Percentiles rank a stretch among this genome's conserved stretches.
Conservation (phyloP, 2,329 filamentous ascomycete genomes). For the Botrytis squamosa region DNA sequence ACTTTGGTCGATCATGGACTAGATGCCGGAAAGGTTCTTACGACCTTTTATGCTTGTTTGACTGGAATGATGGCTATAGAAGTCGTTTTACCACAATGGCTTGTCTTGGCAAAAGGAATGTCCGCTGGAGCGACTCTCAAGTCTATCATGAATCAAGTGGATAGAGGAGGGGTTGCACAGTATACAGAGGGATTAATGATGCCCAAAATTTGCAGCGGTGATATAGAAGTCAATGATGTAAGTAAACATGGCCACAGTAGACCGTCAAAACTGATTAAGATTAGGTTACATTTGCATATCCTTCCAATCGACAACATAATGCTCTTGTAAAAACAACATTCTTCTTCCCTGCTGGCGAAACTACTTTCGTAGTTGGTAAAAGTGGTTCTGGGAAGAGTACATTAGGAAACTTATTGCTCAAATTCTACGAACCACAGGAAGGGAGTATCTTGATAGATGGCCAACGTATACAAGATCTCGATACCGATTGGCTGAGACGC, state of each 20-base stretch:
- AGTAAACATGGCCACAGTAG: constrained; percentile 33
- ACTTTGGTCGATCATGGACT: constrained; percentile 60
- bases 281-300: constrained; percentile 81
- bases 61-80: constrained; percentile 75
- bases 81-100: constrained; percentile 70
- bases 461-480: constrained; percentile 57
- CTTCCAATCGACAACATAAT: constrained; percentile 59
- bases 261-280: constrained; percentile 25
- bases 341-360: constrained; percentile 68
- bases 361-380: constrained; percentile 78
- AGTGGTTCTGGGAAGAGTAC: constrained; percentile 95
- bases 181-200: constrained; percentile 38
- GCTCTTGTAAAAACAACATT: constrained; percentile 64
- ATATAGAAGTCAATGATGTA: constrained; percentile 69
- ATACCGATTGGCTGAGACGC: constrained; percentile 69
- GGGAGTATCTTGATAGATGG: constrained; percentile 72
- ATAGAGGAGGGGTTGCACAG: constrained; percentile 32
- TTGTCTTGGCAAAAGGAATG: constrained; percentile 77
- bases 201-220: constrained; percentile 55
- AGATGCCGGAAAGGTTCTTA: constrained; percentile 67
- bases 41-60: constrained; percentile 81
- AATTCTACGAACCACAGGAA: constrained; percentile 66
- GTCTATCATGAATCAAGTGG: constrained; percentile 43
- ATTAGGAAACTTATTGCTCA: constrained; percentile 72
- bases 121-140: constrained; percentile 66